phyloP scores from a whole-genome alignment of 1,284 basidiomycete species.

The Ustilago hordei region DNA sequence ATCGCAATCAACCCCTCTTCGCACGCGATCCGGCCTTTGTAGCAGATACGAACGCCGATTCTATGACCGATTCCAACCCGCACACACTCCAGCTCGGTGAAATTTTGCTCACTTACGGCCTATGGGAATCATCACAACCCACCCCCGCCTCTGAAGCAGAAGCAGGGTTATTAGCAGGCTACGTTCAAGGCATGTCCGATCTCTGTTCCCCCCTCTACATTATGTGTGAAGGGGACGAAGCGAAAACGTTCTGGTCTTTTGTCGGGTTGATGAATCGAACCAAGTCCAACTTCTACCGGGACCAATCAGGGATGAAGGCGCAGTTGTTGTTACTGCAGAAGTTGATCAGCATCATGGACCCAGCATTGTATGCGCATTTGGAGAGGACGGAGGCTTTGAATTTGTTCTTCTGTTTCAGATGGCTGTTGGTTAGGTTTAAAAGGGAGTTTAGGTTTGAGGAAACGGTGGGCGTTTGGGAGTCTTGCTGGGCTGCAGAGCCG shows the following conservation, averaged over 20 bases:
- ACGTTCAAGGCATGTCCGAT: constrained; percentile 98
- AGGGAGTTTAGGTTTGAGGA: constrained; percentile 93
- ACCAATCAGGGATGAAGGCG: constrained; percentile 97
- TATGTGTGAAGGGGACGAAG: constrained; percentile 88
- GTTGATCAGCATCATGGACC: constrained; percentile 91
- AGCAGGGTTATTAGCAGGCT: constrained; percentile 66
- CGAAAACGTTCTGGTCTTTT: constrained; percentile 94
- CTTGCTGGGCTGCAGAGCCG: constrained; percentile 52
- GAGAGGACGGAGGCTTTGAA: constrained; percentile 92
- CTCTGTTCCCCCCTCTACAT: constrained; percentile 93
- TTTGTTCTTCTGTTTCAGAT: constrained; percentile 98
- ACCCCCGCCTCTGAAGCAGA: not conserved
- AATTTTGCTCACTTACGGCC: constrained; percentile 84
- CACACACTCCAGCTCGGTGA: constrained; percentile 83
- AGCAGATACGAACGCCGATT: constrained; percentile 57
- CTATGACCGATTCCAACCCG: constrained; percentile 76
- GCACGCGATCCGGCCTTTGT: constrained; percentile 29
- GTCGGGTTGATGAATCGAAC: constrained; percentile 93
- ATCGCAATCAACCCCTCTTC: constrained; percentile 89
- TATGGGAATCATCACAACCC: constrained; percentile 52
- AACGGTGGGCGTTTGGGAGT: constrained; percentile 89
- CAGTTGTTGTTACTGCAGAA: constrained; percentile 90
- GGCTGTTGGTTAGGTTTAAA: constrained; percentile 70
- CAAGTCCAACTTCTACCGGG: constrained; percentile 94
- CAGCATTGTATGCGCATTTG: constrained; percentile 74